Evolutionary conservation across 2,329 filamentous ascomycete genomes (phyloP), one percentile per base, ranked within the genome.

Genomic region (Clarireedia monteithiana): DNA sequence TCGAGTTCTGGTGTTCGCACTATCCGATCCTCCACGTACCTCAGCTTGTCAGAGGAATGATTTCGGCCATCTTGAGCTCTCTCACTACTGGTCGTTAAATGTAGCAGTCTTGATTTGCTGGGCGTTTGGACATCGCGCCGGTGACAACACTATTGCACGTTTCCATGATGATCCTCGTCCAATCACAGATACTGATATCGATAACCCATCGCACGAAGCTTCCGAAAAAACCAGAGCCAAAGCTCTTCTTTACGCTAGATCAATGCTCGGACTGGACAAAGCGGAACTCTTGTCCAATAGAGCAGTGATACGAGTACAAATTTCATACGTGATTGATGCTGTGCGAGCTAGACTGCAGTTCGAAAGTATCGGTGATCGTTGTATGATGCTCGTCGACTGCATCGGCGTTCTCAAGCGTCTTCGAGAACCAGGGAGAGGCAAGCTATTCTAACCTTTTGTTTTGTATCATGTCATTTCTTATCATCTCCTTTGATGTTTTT

Each of bases 31-130:
- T 12, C 58, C 58, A 14, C 6, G 4, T n/a, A 6, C 45, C 5
- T 49, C n/a, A 48, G 27, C 34, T 14, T 26, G 40, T 17, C 17
- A 27, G 12, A 34, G 30, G 10, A 34, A 34, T 34, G 30, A 4
- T 34, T 12, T 46, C 10, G 20, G n/a, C 42, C 42, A 23, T 23
- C n/a, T 30, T 6, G 59, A 58, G 38, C 70, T 81, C 44, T 75
- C 74, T 2, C 74, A 79, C 59, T 80, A 78, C 63, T 82, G 79
- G 79, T 75, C 71, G 34, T 63, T 82, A 49, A 83, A 83, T 62
- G 75, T 79, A 6, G 82, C 79, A 59, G 72, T 78, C 6, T 72
- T 84, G 50, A 78, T 84, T 60, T 82, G 77, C 69, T 84, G 81
- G 81, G 79, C 80, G 1, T 79, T 77, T 60, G 74, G 75, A 2